Base-by-base conservation (phyloP, 495 filamentous ascomycete species). In the Podospora bellae-mahoneyi region DNA sequence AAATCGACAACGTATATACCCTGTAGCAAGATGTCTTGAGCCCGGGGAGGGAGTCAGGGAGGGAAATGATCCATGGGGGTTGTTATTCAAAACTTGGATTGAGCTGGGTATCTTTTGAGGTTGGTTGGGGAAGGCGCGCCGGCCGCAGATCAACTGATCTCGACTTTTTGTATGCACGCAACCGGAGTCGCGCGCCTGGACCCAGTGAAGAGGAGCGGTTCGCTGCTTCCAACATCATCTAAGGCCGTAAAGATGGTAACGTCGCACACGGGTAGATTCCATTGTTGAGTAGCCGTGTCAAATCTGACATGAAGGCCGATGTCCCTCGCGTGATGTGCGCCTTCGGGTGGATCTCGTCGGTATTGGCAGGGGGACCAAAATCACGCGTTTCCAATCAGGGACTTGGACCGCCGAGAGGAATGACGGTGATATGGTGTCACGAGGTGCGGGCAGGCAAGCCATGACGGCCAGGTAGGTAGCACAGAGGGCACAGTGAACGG, bases 401-500 rank as follows among this genome's bases (percentile, higher is more conserved):
- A n/a, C 44, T 62, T 10, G 18, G 23, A 5, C 57, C 13, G 54
- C 53, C 15, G 62, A 16, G 9, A 20, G 9, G 39, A 48, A 48
- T 48, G 39, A 57, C 27, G 30, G 44, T 30, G 64, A 57, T 69
- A 27, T 58, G 48, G 76, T 48, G 15, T 48, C 39, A 48, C 39
- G 13, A 13, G 39, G 7, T 13, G 39, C 9, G 13, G 39, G 74
- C 71, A 74, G 77, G 78, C 68, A 79, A 72, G 73, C 73, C 60
- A 76, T 78, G 74, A 80, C 76, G 39, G 15, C 39, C 39, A 48
- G 9, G 39, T 16, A 23, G 39, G 39, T 76, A 82, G 70, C 74
- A 80, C 71, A 61, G 73, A 77, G 68, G 32, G 60, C 68, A 74
- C 72, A 48, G 34, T 56, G 62, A 55, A 64, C 66, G 61, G 70